phyloP scores from a whole-genome alignment of 768 basidiomycete genomes.

The Serendipita indica region DNA sequence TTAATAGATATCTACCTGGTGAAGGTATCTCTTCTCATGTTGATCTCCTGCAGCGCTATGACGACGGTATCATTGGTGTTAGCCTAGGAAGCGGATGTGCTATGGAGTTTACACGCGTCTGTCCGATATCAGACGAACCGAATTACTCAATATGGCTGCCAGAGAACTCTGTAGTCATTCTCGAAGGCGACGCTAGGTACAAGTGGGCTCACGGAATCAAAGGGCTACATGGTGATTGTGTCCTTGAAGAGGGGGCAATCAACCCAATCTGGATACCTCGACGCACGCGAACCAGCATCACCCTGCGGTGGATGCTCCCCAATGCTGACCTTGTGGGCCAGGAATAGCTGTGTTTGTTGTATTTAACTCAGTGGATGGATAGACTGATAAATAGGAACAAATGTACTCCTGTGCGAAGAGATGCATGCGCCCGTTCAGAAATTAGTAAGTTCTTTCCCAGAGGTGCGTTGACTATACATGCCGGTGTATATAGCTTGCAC shows the following conservation, averaged over 20 bases:
- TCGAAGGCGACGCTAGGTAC: conserved; percentile 72
- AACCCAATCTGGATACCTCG: conserved; percentile 31
- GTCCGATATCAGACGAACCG: conserved; percentile 7
- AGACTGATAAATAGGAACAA: no score
- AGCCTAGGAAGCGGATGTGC: conserved; percentile 67
- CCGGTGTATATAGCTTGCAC: no score
- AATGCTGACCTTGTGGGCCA: conserved; percentile 69
- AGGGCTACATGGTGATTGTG: conserved; percentile 41
- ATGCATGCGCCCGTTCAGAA: no score
- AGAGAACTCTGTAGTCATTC: conserved; percentile 56
- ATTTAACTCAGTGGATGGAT: no score
- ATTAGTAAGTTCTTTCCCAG: no score
- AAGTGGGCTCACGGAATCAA: conserved; percentile 82
- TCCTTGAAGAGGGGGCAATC: conserved; percentile 25
- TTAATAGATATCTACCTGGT: conserved; percentile 81
- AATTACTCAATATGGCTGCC: conserved; percentile 52
- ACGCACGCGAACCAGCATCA: conserved; percentile 57
- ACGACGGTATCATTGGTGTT: conserved; percentile 79
- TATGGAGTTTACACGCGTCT: conserved; percentile 48
- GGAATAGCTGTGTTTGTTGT: no score
- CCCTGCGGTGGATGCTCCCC: conserved; percentile 72
- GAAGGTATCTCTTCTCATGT: conserved; percentile 83
- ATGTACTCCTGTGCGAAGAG: no score
- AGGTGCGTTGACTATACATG: no score
- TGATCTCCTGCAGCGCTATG: conserved; percentile 71